These are phyloP conservation scores for Tagetes patula DNA, from an alignment of 129 eudicot genomes.

Conservation along the genomic window DNA sequence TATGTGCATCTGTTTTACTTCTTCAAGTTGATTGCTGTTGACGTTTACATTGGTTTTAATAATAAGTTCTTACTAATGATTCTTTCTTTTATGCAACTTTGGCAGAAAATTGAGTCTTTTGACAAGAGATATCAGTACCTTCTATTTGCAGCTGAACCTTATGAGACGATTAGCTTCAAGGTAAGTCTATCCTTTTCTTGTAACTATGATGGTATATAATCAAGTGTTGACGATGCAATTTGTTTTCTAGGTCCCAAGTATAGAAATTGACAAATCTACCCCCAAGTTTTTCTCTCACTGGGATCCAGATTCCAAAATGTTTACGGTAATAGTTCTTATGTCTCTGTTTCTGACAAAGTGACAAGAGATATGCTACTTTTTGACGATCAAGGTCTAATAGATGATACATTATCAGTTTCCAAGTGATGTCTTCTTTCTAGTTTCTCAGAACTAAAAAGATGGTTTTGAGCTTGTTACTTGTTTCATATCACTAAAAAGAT, in stretches of 20 bases:
- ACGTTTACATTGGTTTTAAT: not conserved
- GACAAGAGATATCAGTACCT: conserved; percentile 92
- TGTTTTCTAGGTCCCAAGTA: conserved; percentile 81
- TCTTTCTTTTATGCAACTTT: conserved; percentile 1
- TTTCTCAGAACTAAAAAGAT: not conserved
- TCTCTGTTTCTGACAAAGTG: not conserved
- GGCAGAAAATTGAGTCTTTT: conserved; percentile 78
- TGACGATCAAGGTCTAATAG: not conserved
- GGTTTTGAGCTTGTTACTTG: not conserved
- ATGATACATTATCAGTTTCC: not conserved
- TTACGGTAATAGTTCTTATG: conserved; percentile 53
- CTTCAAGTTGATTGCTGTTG: not conserved
- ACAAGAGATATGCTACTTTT: not conserved
- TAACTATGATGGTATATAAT: not conserved
- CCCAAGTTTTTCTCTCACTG: conserved; percentile 97
- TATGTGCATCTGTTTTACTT: not conserved
- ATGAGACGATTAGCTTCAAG: conserved; percentile 86
- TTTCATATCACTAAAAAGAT: not conserved
- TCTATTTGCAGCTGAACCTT: conserved; percentile 90
- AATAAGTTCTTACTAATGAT: conserved; percentile 4
- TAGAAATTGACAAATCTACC: conserved; percentile 93
- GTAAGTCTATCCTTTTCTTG: conserved; percentile 30
- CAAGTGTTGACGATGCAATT: conserved; percentile 8
- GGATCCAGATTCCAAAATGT: conserved; percentile 99
- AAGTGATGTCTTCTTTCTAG: not conserved